Percentiles rank a stretch among this genome's conserved stretches.
These are phyloP conservation scores for Crithidia mellificae DNA, from an alignment of 208 protist genomes.

Conservation along the genomic window DNA sequence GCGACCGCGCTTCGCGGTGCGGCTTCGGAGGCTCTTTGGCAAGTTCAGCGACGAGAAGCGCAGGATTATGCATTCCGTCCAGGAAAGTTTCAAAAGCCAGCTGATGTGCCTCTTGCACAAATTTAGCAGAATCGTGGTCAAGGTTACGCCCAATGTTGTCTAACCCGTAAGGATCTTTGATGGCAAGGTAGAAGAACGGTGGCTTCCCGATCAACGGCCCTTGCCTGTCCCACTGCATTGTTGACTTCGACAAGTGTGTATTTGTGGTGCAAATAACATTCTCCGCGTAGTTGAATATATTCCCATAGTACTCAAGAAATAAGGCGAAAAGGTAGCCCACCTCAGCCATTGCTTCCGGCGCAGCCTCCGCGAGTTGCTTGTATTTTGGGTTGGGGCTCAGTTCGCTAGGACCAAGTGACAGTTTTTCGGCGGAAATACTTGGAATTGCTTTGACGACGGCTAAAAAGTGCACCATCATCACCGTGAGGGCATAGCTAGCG, in stretches of 20 bases:
- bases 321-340: conserved; percentile 73
- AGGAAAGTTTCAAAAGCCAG: conserved; percentile 45
- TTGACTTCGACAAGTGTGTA: conserved; percentile 62
- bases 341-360: conserved; percentile 47
- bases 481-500: conserved; percentile 84
- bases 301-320: conserved; percentile 89
- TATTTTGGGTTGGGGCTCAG: conserved; percentile 64
- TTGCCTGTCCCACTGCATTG: conserved; percentile 76
- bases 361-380: conserved; percentile 36
- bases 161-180: conserved; percentile 88
- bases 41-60: conserved; percentile 47
- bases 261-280: conserved; percentile 86
- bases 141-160: conserved; percentile 90
- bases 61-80: conserved; percentile 53
- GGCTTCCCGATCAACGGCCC: conserved; percentile 41
- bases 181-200: conserved; percentile 87
- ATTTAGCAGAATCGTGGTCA: conserved; percentile 53
- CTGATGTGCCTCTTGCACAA: conserved; percentile 59
- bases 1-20: conserved; percentile 35
- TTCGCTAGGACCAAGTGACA: conserved; percentile 49
- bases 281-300: conserved; percentile 75
- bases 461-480: conserved; percentile 88
- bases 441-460: conserved; percentile 58
- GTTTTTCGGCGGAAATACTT: conserved; percentile 44
- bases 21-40: conserved; percentile 53